Base-by-base conservation (phyloP, 2,329 filamentous ascomycete genomes). In the Emydomyces testavorans region DNA sequence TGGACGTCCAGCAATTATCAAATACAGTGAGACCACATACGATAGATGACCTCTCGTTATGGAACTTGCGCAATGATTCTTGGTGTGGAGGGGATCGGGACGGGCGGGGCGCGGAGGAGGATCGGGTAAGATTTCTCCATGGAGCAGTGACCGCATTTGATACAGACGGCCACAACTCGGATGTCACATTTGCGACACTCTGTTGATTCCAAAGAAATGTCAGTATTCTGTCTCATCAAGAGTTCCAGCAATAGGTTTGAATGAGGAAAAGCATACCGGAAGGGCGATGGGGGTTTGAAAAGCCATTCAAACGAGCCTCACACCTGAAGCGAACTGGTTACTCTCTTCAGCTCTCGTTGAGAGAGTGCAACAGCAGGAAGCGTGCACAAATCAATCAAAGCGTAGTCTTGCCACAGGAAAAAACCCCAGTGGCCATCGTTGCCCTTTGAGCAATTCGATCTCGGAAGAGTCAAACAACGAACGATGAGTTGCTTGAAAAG, bases 231-330 rank as follows among this genome's bases (percentile, higher is more conserved):
- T 7, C n/a, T 7, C n/a, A 24, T 2, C 24, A 13, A 32, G 13
- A 21, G 5, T 20, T 7, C 15, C 21, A 21, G 29, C 18, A 32
- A 34, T 4, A 4, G 28, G 6, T 8, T 35, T 34, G 29, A 21
- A 32, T 34, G 45, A 11, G 34, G n/a, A n/a, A 36, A 21, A 53
- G 34, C 71, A 57, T 60, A 75, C 72, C 57, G 70, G 70, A 53
- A 70, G 59, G 53, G 65, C 65, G 56, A 70, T 61, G 54, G 71
- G 65, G 56, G 68, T 63, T 60, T 72, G 71, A 57, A 74, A 72
- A 60, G 72, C 72, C 74, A 75, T 76, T 58, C 43, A 15, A 10
- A 24, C n/a, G 29, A 47, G 45, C 45, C 45, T 40, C 45, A 47
- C 45, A 36, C 36, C 45, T 32, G n/a, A 36, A 16, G 18, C 20